phyloP scores from a whole-genome alignment of 495 filamentous ascomycete genomes.

The Penicillium longicatenatum region DNA sequence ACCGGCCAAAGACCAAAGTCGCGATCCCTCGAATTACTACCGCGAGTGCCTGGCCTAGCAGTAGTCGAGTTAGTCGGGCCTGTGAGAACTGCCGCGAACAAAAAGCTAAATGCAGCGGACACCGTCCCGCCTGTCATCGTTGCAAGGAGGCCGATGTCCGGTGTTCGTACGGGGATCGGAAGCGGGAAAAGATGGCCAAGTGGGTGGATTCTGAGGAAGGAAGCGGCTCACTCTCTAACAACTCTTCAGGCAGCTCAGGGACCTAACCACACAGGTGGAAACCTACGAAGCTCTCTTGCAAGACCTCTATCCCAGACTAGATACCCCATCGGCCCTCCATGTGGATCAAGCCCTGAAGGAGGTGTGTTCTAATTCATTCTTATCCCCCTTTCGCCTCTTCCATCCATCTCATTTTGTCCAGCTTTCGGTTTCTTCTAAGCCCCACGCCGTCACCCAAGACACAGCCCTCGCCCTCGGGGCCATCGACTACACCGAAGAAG shows the following conservation, averaged over 20 bases:
- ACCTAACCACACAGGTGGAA: conserved; percentile 41
- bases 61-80: conserved; percentile 53
- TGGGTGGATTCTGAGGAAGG: conserved; percentile 30
- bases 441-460: conserved; percentile 27
- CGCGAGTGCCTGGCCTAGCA: conserved; percentile 30
- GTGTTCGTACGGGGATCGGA: conserved; percentile 60
- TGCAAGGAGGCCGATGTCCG: conserved; percentile 53
- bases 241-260: conserved; percentile 39
- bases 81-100: conserved; percentile 77
- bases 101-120: conserved; percentile 65
- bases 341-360: conserved; percentile 37
- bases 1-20: conserved; percentile 39
- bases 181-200: conserved; percentile 60
- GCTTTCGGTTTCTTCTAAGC: not conserved
- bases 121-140: conserved; percentile 56
- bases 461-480: conserved; percentile 45
- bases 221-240: conserved; percentile 17
- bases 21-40: conserved; percentile 38
- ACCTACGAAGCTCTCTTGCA: conserved; percentile 40
- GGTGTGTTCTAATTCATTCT: conserved; percentile 10
- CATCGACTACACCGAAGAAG: conserved; percentile 58
- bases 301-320: conserved; percentile 41
- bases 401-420: not conserved
- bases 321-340: conserved; percentile 30
- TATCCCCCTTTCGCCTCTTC: not conserved